Evolutionary conservation across 164 flowering plant genomes (phyloP), one percentile per base, ranked within the genome.

Genomic region (Liriodendron chinense): DNA sequence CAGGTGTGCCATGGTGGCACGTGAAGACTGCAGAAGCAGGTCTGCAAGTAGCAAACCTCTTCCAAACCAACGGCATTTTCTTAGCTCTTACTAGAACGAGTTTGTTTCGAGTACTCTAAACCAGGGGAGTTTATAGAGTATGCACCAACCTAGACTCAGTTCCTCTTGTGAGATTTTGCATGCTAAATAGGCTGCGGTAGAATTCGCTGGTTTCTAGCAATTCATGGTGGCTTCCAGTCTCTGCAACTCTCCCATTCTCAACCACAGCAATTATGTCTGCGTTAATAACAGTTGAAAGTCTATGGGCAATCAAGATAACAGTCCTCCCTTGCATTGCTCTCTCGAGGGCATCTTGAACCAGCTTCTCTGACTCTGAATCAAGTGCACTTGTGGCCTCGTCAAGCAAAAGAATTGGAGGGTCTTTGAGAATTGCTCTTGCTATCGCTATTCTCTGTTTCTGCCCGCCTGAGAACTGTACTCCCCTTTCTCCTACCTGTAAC

Each of bases 341-440:
- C 80, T 90, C 94, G 57, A 93, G 87, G 56, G 95, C 97, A 70
- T 82, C 92, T 84, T 93, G 95, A 77, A 93, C 97, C 68, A 89
- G 78, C 82, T 83, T 93, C 75, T 93, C 93, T 23, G 97, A 90
- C 68, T 90, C 92, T 73, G 92, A 79, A 84, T 92, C 94, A 62
- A 92, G 90, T 65, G 97, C 97, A 79, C 97, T 91, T 68, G 94
- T 92, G 68, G 97, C 94, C 83, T 92, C 97, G 69, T 91, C 97
- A 16, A 91, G 91, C 80, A 91, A 80, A 53, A 92, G 88, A 77
- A 91, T 86, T 21, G 89, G 88, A 68, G 97, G 95, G 43, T 92
- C 81, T 81, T 90, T 92, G 22, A 92, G 81, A 73, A 92, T 85
- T 68, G 94, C 93, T 84, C 97, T 83, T 67, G 94, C 94, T 79